Base-by-base conservation (phyloP, 78 protist genomes). In the Trichosphaerium sp. region DNA sequence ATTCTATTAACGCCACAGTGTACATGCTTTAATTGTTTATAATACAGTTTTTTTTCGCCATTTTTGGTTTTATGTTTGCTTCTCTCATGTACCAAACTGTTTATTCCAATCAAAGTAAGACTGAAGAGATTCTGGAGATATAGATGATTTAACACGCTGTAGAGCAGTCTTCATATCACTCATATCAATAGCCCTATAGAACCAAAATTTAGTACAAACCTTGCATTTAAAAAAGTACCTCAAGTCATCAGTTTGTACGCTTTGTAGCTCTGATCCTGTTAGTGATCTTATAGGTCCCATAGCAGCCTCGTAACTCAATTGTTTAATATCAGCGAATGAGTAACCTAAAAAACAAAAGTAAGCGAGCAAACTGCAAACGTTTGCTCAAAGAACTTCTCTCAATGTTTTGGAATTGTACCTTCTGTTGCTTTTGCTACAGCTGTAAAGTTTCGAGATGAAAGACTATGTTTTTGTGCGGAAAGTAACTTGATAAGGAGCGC, bases 271-370 rank as follows among this genome's bases (percentile, higher is more conserved):
- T 18, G 57, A 39, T 10, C 87, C 82, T n/a, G n/a, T n/a, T 7
- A 81, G 71, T 38, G 77, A 74, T 12, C 96, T 56, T 10, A 84
- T 51, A 7, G 96, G 96, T 51, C 74, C 87, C 54, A 87, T 43
- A 8, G 96, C 96, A 3, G 96, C 93, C 34, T 90, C 88, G 23
- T 54, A 35, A 56, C 89, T 75, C 26, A 91, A 82, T 12, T 70
- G 74, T 7, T 48, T 43, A 11, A 91, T 51, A 65, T 91, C 96
- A 18, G 75, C 34, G 4, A 85, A 92, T 41, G 71, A 41, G 68
- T 89, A 91, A 18, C 90, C 94, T 3, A n/a, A n/a, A n/a, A n/a
- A 42, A n/a, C n/a, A n/a, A n/a, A n/a, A n/a, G n/a, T n/a, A n/a
- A n/a, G n/a, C n/a, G n/a, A n/a, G n/a, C n/a, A n/a, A n/a, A n/a